Evolutionary conservation across 2,329 filamentous ascomycete genomes (phyloP), one percentile per base, ranked within the genome.

Genomic region (Xylariaceae sp.): DNA sequence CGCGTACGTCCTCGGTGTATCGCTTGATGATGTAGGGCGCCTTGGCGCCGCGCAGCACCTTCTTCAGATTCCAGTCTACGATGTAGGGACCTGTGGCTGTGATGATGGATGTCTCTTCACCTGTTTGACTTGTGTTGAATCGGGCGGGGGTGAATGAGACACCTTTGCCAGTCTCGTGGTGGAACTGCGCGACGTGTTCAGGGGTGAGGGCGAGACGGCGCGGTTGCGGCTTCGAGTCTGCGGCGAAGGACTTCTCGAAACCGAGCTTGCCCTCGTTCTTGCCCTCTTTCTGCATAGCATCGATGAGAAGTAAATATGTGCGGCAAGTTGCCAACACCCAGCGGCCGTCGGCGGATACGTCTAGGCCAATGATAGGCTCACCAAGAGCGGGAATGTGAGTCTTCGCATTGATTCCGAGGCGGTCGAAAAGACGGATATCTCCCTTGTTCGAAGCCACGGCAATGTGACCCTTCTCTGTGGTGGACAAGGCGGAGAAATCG

Each of bases 261-360:
- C 94, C 94, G n/a, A 99, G 87, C 75, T 96, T 96, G 71, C 94
- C 94, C 71, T 94, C 91, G 66, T 97, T 96, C 81, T 97, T 97
- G 73, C 94, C 94, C 0, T 87, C 84, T 71, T 94, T 92, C 71
- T 99, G 94, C 67, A 93, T 76, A 0, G 92, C 86, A 71, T 99
- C 94, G 64, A 99, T 91, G 62, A 99, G 87, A 6, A 99, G 84
- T 10, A 99, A 85, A 72, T 97, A 99, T 3, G 93, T 99, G 51
- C 89, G 86, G 68, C 93, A 97, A 1, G 94, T 99, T 15, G 89
- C 94, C 39, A 99, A 82, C 15, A 99, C 86, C 93, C 93, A 99
- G 68, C 91, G 89, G 54, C 94, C 94, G 73, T 99, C 92, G 6
- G 94, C 94, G 55, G 91, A 96, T 9, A 96, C 92, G 72, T 99